Evolutionary conservation across 2,329 filamentous ascomycete species (phyloP), one percentile per base, ranked within the genome.

Genomic region (Zymoseptoria brevis): DNA sequence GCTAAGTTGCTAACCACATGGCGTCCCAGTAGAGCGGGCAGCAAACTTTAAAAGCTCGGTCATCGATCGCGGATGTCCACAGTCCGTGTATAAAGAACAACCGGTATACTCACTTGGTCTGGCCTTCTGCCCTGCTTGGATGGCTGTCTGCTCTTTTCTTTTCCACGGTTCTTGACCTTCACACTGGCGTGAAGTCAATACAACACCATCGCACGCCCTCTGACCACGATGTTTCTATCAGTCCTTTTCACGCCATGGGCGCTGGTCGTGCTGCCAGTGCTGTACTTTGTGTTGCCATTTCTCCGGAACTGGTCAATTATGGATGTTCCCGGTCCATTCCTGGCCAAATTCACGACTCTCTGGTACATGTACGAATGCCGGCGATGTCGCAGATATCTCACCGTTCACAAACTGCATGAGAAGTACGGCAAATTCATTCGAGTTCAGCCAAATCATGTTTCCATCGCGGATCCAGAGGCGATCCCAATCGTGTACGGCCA

Each of bases 361-460:
- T 96, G 92, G 92, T 81, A 96, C 21, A 74, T 96, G 59, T 77
- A 74, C 62, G 78, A 81, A 65, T 73, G 69, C 56, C 84, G 92
- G 1, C 79, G 81, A 3, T 90, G 90, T 1, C 79, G 69, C 54
- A 69, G 79, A 41, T 80, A 76, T 62, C 69, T 76, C n/a, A 75
- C 76, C n/a, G 77, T 96, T n/a, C 80, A 96, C 67, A 74, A 85
- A 41, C 79, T 84, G 7, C 91, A 93, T 74, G 83, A 87, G 77
- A 87, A 85, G 68, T 78, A 88, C 50, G 91, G 91, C 3, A 86
- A 85, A n/a, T 75, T 96, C 1, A 86, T 96, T 21, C 83, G 91
- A 41, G 87, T 96, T 64, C 87, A 90, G 69, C 92, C 92, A 0
- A 84, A 91, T 67, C 91, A 96, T 68, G 81, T 96, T 66, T 91